Conservation (phyloP, 2,329 filamentous ascomycete genomes). For the Dactylellina leptospora region DNA sequence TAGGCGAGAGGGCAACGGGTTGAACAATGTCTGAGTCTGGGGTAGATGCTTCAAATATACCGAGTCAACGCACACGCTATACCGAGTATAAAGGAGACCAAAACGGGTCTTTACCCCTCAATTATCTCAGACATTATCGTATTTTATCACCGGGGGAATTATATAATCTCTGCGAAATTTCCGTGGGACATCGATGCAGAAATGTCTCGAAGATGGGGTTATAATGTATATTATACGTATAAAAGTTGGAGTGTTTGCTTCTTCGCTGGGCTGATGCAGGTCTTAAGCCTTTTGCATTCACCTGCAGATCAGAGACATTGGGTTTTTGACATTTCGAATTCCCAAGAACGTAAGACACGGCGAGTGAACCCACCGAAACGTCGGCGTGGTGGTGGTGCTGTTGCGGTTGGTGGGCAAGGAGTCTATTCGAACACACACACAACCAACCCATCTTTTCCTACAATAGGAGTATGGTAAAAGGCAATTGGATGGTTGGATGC, state of each 20-base stretch:
- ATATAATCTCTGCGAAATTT: slow-evolving; percentile 41
- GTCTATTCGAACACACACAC: neutral
- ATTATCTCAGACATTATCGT: slow-evolving; percentile 37
- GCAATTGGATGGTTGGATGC: neutral
- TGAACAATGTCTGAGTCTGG: slow-evolving; percentile 10
- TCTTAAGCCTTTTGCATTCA: slow-evolving; percentile 21
- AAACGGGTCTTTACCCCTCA: slow-evolving; percentile 4
- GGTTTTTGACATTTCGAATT: slow-evolving; percentile 29
- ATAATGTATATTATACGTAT: neutral
- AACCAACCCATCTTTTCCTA: neutral
- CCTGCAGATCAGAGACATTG: slow-evolving; percentile 47
- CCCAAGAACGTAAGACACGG: slow-evolving; percentile 24
- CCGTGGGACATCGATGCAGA: slow-evolving; percentile 7
- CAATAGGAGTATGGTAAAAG: slow-evolving; percentile 24
- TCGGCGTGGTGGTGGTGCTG: no score
- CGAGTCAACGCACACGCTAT: no score
- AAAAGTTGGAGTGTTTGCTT: slow-evolving; percentile 26
- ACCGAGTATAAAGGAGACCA: neutral
- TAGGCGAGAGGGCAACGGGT: slow-evolving; percentile 28
- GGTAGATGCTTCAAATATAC: neutral
- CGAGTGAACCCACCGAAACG: slow-evolving; percentile 29
- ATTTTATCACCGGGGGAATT: slow-evolving; percentile 21
- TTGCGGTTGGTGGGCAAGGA: no score
- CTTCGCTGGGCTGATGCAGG: slow-evolving; percentile 46
- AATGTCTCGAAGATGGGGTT: slow-evolving; percentile 1